phyloP scores from a whole-genome alignment of 2,329 filamentous ascomycete species.

The Myriangium duriaei region DNA sequence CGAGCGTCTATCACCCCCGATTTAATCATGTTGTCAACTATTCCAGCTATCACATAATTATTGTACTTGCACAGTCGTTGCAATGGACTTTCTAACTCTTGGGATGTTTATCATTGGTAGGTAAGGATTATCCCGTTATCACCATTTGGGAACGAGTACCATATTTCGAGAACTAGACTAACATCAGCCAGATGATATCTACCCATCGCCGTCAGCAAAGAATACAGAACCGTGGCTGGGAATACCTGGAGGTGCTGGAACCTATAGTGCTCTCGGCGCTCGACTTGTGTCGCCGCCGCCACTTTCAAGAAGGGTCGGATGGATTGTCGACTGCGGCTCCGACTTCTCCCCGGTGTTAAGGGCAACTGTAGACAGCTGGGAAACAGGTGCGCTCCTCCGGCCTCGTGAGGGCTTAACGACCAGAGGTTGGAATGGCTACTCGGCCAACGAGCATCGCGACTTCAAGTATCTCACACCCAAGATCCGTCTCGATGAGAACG shows the following conservation, averaged over 20 bases:
- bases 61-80: background rate
- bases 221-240: constrained; percentile 46
- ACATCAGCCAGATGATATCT: constrained; percentile 71
- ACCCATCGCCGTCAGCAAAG: constrained; percentile 59
- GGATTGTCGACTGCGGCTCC: constrained; percentile 80
- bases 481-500: constrained; percentile 60
- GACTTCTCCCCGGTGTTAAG: constrained; percentile 67
- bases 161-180: no score
- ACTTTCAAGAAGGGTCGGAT: constrained; percentile 57
- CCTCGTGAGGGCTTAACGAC: constrained; percentile 64
- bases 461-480: constrained; percentile 88
- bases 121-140: constrained; percentile 6
- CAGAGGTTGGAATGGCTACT: constrained; percentile 85
- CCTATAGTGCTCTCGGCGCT: constrained; percentile 78
- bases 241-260: constrained; percentile 78
- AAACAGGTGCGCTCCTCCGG: constrained; percentile 60
- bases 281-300: constrained; percentile 73
- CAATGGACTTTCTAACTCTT: constrained; percentile 38
- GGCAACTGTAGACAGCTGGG: constrained; percentile 57
- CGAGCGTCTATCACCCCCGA: no score
- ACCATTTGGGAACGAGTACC: background rate
- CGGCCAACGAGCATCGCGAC: constrained; percentile 37
- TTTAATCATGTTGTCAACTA: no score
- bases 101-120: constrained; percentile 54
- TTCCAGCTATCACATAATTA: background rate